Base-by-base conservation (phyloP, 306 rosid genomes). In the Cucurbita pepo region DNA sequence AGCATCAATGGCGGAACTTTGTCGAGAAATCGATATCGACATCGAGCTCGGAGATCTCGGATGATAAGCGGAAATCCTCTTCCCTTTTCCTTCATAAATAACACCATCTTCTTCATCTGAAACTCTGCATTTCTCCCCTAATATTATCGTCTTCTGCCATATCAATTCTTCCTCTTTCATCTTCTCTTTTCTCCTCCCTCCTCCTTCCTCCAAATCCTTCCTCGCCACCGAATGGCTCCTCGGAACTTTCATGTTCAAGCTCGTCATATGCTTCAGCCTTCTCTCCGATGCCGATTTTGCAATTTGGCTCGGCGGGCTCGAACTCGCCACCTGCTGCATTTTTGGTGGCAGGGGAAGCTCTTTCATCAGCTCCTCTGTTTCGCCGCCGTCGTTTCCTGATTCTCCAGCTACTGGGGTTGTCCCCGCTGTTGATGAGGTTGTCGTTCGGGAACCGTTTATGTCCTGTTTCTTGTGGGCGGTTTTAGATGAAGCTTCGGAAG, bases 141-240 rank as follows among this genome's bases (percentile, higher is more conserved):
- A 36, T 61, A 92, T 92, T 58, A 92, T 92, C 0, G 96, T 84
- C 76, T 90, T 92, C 88, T 83, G 88, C 97, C 97, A 92, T 30
- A 90, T 80, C 2, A 89, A 81, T 5, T 92, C 96, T 51, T 92
- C 95, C 15, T 61, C 4, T 71, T 85, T 85, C 41, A 69, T 18
- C 78, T 71, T 84, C 40, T 56, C 80, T 61, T 82, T 85, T 10
- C 38, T 58, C 40, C 79, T 53, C 15, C 69, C 38, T 40, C 18
- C 18, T 12, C 13, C 69, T 0, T 79, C 84, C 1, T 89, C 90
- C 5, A 59, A 75, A 5, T 78, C 30, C 4, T 60, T 60, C 60
- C 18, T 81, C 3, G 82, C 86, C 77, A 83, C 40, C 0, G 96
- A 90, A 44, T 86, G 36, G 69, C 86, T 87, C 58, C 96, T 80